Evolutionary conservation across 225 moss, liverwort and hornwort genomes (phyloP), one percentile per base, ranked within the genome.

Genomic region (Pleurozium schreberi): DNA sequence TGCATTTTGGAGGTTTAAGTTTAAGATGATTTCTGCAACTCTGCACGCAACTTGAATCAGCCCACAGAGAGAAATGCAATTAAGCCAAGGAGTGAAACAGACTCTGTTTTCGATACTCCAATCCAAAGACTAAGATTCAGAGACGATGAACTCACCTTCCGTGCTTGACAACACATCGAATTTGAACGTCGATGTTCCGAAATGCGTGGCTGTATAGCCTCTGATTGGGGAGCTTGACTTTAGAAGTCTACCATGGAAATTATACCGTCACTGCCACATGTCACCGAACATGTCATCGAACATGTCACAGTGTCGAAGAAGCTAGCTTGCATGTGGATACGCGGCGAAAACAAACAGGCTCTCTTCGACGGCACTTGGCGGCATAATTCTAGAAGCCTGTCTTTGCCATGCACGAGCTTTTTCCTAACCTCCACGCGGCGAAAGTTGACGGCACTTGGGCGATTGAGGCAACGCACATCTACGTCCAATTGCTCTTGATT

Each of bases 401-500:
- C 74, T 66, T 84, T 66, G 75, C 84, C 88, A 88, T 88, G 89
- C 89, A 28, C 43, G 82, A n/a, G n/a, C n/a, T n/a, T n/a, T n/a
- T n/a, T n/a, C n/a, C n/a, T n/a, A n/a, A 30, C 84, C 55, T 82
- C 77, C 90, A 90, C 88, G 66, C n/a, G n/a, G n/a, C n/a, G n/a
- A n/a, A n/a, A n/a, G n/a, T n/a, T n/a, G n/a, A n/a, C n/a, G n/a
- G n/a, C n/a, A n/a, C n/a, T n/a, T 63, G 55, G 65, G 65, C 73
- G 61, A 49, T 87, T 80, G 52, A 87, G 14, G 74, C 30, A 49
- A 77, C 59, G 80, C 38, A 81, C 38, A 65, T n/a, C 69, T 84
- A 52, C 71, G 78, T 78, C 63, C 63, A 70, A 63, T 71, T 40
- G 58, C 57, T 69, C 80, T 65, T 79, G 62, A 84, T 84, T 31